Evolutionary conservation across 2,329 filamentous ascomycete species (phyloP), one percentile per base, ranked within the genome.

Genomic region (Cladosporium sp.): DNA sequence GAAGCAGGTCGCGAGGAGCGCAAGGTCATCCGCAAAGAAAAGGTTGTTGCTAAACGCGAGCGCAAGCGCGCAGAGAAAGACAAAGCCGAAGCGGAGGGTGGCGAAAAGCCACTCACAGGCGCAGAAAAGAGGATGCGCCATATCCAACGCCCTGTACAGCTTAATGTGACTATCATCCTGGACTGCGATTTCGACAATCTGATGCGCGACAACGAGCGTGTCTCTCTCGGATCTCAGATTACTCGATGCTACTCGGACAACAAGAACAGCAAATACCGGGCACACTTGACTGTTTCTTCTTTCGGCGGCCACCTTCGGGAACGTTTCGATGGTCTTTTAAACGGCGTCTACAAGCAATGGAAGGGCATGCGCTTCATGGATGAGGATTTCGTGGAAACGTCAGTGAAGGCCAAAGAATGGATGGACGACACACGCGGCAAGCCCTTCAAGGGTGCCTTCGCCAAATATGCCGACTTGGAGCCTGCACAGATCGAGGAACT

Each of bases 201-300:
- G 74, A 99, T 99, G 95, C 84, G 84, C 59, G 91, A 94, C 43
- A 90, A 91, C 71, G 95, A 99, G 79, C 83, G 91, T 32, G 88
- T 93, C 64, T 97, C 92, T 5, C 84, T 99, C 14, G 87, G 87
- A 1, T 87, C 88, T 65, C 95, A 99, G 78, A 84, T 99, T 67
- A 96, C 92, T 10, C 84, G 95, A 65, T 90, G 86, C 65, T 99
- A 99, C 79, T 92, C 93, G 23, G 92, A 97, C 73, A 98, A 97
- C 78, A 86, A 86, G 66, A 87, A 85, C 65, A 84, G 89, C 0
- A 79, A 76, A 8, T 93, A 86, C 75, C 86, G 89, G 60, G 83
- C 88, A 8, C 90, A 96, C 77, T 76, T 98, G 54, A 88, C 87
- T 64, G 79, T 98, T 65, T 92, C 89, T 70, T 91, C 89, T 0